Evolutionary conservation across 371 early-diverging fungal genomes (phyloP).

Genomic region (Mortierella sp.): DNA sequence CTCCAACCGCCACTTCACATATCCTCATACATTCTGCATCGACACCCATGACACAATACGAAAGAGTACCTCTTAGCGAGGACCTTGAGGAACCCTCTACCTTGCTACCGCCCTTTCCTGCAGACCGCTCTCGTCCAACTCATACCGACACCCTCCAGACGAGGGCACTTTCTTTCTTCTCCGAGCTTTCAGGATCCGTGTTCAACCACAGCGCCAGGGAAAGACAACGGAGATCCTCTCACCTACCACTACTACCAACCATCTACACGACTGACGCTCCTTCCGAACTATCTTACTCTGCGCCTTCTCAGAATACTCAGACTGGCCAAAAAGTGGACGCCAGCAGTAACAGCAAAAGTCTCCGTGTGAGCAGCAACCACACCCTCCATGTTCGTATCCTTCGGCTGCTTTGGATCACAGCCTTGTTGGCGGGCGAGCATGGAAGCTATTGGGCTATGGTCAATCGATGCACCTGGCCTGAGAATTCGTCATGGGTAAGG

Average conservation of each 20-base stretch:
- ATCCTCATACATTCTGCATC: no score
- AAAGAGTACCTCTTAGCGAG: no score
- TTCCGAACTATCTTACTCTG: background rate
- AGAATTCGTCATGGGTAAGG: conserved; percentile 40
- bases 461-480: conserved; percentile 38
- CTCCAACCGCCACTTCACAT: no score
- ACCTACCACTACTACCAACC: background rate
- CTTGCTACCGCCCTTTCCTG: no score
- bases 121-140: no score
- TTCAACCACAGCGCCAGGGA: background rate
- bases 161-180: conserved; percentile 12
- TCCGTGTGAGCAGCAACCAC: conserved; percentile 11
- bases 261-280: background rate
- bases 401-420: conserved; percentile 27
- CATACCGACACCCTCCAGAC: conserved; percentile 12
- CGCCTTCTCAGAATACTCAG: background rate
- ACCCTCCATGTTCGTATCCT: conserved; percentile 21
- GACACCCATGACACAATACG: no score
- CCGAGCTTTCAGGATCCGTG: background rate
- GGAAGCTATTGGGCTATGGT: conserved; percentile 35
- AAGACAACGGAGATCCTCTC: no score
- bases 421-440: conserved; percentile 24
- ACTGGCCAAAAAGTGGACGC: background rate
- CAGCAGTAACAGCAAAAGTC: conserved; percentile 4
- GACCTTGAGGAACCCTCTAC: no score